A percentile compares a stretch with the other conserved stretches of the same genome.
phyloP scores from a whole-genome alignment of 2,329 filamentous ascomycete species.

The Zopfia rhizophila region DNA sequence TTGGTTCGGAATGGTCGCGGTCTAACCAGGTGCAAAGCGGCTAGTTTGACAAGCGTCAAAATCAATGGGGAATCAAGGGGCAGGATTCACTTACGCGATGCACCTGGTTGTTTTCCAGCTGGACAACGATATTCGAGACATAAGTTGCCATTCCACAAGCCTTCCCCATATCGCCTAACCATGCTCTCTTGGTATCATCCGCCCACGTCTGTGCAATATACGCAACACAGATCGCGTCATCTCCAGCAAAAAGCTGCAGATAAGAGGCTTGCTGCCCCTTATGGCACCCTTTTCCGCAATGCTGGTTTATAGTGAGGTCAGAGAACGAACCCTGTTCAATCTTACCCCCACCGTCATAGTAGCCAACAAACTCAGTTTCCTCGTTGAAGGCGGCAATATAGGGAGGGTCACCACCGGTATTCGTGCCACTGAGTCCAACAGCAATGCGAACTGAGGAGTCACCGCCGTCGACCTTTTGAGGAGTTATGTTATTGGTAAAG shows the following conservation, averaged over 20 bases:
- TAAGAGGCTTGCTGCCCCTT: constrained; percentile 13
- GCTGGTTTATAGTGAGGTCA: not conserved
- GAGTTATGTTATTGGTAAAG: constrained; percentile 4
- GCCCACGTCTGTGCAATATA: constrained; percentile 25
- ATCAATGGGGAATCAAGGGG: too few relatives aligned
- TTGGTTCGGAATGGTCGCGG: too few relatives aligned
- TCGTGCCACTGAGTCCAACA: constrained; percentile 4
- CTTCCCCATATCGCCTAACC: constrained; percentile 24
- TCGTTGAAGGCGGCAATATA: constrained; percentile 10
- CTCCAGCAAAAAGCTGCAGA: constrained; percentile 9
- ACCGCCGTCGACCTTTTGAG: not conserved
- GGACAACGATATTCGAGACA: constrained; percentile 9
- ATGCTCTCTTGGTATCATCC: constrained; percentile 22
- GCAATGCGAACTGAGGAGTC: constrained; percentile 11
- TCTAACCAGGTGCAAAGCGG: too few relatives aligned
- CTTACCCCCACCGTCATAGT: too few relatives aligned
- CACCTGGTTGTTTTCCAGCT: too few relatives aligned
- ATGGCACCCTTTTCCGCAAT: constrained; percentile 3
- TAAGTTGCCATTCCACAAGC: constrained; percentile 15
- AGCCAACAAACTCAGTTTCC: constrained; percentile 7
- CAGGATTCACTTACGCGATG: too few relatives aligned
- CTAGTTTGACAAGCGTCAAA: too few relatives aligned
- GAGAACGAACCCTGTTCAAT: too few relatives aligned
- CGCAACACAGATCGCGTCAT: constrained; percentile 26
- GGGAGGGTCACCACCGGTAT: constrained; percentile 7